Base-by-base conservation (phyloP, 352 stramenopile genomes). In the Globisporangium ultimum region DNA sequence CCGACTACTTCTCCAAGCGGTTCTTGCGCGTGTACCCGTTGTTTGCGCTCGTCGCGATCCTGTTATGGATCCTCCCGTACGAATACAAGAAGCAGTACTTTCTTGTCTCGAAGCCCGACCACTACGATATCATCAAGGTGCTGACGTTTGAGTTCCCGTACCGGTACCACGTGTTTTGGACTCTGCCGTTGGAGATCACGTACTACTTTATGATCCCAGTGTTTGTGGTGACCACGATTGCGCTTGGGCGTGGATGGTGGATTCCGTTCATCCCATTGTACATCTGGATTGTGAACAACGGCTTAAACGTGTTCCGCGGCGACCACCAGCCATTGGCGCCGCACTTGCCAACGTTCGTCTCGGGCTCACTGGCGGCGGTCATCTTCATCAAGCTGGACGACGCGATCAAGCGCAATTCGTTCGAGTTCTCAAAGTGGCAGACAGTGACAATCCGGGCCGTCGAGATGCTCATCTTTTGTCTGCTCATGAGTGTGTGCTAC, bases 21-120 rank as follows among this genome's bases (percentile, higher is more conserved):
- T 77, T 85, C 48, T 73, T 85, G 10, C 72, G 72, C 34, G 75
- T 85, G 3, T 85, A 85, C 48, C 76, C 76, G 54, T 53, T 85
- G 13, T 85, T 85, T 36, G 58, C 56, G 20, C 0, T 70, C 22
- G 59, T 67, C 14, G 73, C 71, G 8, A 49, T 71, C 22, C 22
- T 75, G 6, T 41, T 80, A 10, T 66, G 53, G 14, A 20, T 74
- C 8, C 48, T 84, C 17, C 67, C 76, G 9, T 60, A 60, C 21
- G 64, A 74, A 14, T 52, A 64, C 41, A 43, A 74, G 48, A 55
- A 58, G 1, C 63, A n/a, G 14, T 78, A 78, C 34, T 78, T 74
- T 17, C 28, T 60, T 22, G 56, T 59, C 21, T 48, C 41, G 1
- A 53, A 70, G 8, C 59, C 63, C 0, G 58, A 61, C 14, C 14